phyloP scores from a whole-genome alignment of 352 stramenopile species.

The Globisporangium canariense region DNA sequence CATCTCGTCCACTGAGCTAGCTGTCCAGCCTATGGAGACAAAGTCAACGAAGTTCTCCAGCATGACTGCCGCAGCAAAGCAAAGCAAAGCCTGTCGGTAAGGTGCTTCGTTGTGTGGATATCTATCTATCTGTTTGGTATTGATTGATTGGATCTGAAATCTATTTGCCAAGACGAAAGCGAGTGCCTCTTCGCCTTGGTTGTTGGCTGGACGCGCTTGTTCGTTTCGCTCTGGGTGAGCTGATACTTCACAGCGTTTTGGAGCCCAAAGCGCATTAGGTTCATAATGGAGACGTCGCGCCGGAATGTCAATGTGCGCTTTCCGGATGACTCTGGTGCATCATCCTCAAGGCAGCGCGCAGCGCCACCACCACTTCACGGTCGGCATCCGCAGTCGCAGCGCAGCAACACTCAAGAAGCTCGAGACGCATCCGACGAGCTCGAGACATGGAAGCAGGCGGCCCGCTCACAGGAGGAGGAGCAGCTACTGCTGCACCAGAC shows the following conservation, averaged over 20 bases:
- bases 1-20: conserved; percentile 7
- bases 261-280: no score
- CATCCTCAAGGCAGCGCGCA: background rate
- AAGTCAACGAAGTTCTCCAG: no score
- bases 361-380: background rate
- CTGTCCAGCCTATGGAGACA: no score
- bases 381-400: background rate
- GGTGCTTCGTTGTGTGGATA: no score
- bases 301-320: background rate
- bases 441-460: background rate
- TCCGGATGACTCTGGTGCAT: background rate
- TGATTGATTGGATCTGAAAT: no score
- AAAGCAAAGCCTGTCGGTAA: no score
- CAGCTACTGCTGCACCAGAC: conserved; percentile 66
- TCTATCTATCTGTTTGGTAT: no score
- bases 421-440: background rate
- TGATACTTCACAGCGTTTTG: background rate
- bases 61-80: no score
- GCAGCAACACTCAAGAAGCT: background rate
- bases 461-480: conserved; percentile 51
- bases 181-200: background rate
- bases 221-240: background rate
- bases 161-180: background rate
- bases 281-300: background rate
- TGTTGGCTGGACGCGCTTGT: no score